phyloP scores from a whole-genome alignment of 1,284 basidiomycete genomes.

The Cryptococcus sp. region DNA sequence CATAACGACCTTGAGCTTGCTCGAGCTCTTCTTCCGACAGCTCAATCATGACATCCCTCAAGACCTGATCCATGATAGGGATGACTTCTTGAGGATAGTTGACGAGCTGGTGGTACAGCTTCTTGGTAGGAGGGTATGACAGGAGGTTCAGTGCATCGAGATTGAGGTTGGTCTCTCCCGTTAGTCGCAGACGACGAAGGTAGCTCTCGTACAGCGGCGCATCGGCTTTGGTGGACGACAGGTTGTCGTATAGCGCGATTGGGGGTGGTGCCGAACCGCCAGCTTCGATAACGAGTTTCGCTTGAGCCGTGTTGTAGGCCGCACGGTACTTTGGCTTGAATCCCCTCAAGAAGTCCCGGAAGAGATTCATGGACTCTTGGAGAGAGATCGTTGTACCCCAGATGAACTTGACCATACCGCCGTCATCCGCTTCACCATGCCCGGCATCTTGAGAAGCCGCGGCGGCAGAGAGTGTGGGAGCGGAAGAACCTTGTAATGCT shows the following conservation, averaged over 20 bases:
- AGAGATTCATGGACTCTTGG: constrained; percentile 84
- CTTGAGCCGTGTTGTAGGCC: constrained; percentile 60
- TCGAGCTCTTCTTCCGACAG: constrained; percentile 75
- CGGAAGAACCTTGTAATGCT: constrained; percentile 57
- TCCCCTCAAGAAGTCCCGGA: constrained; percentile 82
- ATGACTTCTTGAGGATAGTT: constrained; percentile 97
- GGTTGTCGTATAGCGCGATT: constrained; percentile 52
- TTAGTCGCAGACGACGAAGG: constrained; percentile 81
- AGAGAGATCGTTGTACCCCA: constrained; percentile 97
- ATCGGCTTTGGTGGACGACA: constrained; percentile 67
- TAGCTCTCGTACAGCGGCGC: constrained; percentile 79
- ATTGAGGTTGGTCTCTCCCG: constrained; percentile 89
- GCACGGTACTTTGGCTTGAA: constrained; percentile 94
- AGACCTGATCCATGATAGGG: constrained; percentile 93
- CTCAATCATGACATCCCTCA: constrained; percentile 87
- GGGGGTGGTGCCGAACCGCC: constrained; percentile 41
- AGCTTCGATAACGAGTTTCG: constrained; percentile 37
- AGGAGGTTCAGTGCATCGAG: constrained; percentile 86
- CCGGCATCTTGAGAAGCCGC: constrained; percentile 49
- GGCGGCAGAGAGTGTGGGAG: constrained; percentile 64
- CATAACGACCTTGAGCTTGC: constrained; percentile 38
- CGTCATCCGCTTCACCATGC: constrained; percentile 44
- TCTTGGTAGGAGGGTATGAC: constrained; percentile 81
- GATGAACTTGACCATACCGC: constrained; percentile 79
- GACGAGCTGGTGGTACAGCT: constrained; percentile 74